Base-by-base conservation (phyloP, 2,329 filamentous ascomycete genomes). In the Epichloe baconii region DNA sequence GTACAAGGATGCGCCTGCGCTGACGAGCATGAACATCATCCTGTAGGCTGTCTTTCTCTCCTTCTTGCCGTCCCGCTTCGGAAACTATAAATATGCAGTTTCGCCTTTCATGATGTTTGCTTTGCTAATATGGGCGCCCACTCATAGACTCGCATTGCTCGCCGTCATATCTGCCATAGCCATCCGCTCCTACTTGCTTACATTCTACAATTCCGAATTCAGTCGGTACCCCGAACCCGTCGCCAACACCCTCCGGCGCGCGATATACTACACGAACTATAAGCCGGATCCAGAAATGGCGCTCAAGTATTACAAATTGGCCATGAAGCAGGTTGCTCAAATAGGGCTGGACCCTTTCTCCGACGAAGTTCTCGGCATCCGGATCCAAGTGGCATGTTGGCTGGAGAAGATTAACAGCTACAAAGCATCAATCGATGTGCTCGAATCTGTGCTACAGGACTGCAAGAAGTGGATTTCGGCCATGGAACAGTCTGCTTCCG, bases 291-390 rank as follows among this genome's bases (percentile, higher is more conserved):
- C 87, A 3, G 77, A 85, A 53, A 76, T 85, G 50, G 90, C 91
- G 1, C 73, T 94, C 53, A 85, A 88, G 58, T 88, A 88, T 66
- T 97, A 95, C 66, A 83, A 83, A 60, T 78, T 85, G 57, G 89
- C 90, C 3, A 73, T 97, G 52, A 74, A 82, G 55, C 76, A 85
- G 48, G 88, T 88, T 52, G 72, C 82, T 47, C 82, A 88, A 61
- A 63, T 85, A 48, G 81, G 82, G 0, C 79, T 98, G 71, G 88
- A 97, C 62, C 88, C 87, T 0, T 94, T 90, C 64, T 90, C 86
- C 4, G 86, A 96, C 59, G 90, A 96, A 64, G 83, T 96, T 36
- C 76, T 96, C 58, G 93, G 93, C 8, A 82, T 97, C 49, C 88
- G 89, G 62, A 83, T 97, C 48, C 82, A 90, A 63, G 75, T 95